Evolutionary conservation across 345 rosid species (phyloP).

Genomic region (Corchorus capsularis): DNA sequence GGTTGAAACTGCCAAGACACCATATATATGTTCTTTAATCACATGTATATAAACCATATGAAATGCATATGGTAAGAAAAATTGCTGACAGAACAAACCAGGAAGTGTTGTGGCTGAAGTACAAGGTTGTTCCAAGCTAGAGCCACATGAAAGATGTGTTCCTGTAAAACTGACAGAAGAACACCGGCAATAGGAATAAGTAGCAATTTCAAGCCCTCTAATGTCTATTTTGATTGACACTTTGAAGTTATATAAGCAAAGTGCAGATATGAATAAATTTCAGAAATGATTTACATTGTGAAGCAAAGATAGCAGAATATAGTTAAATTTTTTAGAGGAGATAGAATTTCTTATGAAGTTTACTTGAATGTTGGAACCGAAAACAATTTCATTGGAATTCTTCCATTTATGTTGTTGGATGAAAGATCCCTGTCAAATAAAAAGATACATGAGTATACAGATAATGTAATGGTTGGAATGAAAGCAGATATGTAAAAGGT

Average conservation of each 20-base stretch:
- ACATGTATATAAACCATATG: not conserved
- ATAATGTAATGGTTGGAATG: not conserved
- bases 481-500: not conserved
- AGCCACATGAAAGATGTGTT: constrained; percentile 71
- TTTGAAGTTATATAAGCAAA: not conserved
- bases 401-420: constrained; percentile 64
- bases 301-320: not conserved
- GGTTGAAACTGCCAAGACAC: constrained; percentile 49
- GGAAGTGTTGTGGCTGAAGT: constrained; percentile 52
- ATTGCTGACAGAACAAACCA: constrained; percentile 41
- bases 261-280: not conserved
- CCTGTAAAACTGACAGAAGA: constrained; percentile 62
- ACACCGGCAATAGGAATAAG: not conserved
- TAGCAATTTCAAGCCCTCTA: constrained; percentile 1
- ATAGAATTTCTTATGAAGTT: constrained; percentile 13
- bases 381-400: constrained; percentile 60
- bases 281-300: not conserved
- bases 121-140: constrained; percentile 68
- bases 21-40: no score
- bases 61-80: not conserved
- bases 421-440: constrained; percentile 72
- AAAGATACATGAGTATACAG: constrained; percentile 6
- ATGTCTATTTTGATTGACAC: not conserved
- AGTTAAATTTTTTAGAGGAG: constrained; percentile 7
- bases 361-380: constrained; percentile 74